Evolutionary conservation across 306 rosid species (phyloP).

Genomic region (Hippophae gyantsensis): DNA sequence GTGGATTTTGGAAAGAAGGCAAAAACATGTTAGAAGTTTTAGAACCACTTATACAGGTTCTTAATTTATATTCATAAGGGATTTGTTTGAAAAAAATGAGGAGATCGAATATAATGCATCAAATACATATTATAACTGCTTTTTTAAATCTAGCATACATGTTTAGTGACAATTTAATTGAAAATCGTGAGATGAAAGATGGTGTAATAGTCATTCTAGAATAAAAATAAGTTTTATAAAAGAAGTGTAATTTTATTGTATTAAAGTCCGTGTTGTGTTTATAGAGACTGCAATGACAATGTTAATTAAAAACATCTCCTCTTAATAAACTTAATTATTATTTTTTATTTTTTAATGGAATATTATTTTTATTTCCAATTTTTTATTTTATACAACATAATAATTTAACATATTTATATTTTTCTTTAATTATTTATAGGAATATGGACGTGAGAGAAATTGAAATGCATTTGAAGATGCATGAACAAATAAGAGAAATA

Average conservation of each 20-base stretch:
- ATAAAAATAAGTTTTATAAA: neutral
- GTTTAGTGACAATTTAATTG: neutral
- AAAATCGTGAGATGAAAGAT: neutral
- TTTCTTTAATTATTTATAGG: too few relatives aligned
- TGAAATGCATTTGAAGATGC: neutral
- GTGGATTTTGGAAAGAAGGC: neutral
- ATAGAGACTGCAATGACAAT: neutral
- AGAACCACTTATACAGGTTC: neutral
- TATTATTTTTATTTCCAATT: too few relatives aligned
- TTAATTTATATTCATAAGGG: neutral
- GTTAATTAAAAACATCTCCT: too few relatives aligned
- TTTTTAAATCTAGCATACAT: constrained; percentile 5
- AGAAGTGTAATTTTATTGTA: neutral
- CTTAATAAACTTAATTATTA: too few relatives aligned
- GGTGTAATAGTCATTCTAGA: neutral
- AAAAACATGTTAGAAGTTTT: neutral
- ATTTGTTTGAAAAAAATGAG: neutral
- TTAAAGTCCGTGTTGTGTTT: neutral
- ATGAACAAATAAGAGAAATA: constrained; percentile 5
- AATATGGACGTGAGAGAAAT: too few relatives aligned
- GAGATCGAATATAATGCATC: neutral
- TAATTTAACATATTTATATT: too few relatives aligned
- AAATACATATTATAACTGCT: neutral
- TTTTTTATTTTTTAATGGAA: too few relatives aligned
- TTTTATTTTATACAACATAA: too few relatives aligned